phyloP scores from a whole-genome alignment of 257 asterid species.

The Nicotiana obtusifolia region DNA sequence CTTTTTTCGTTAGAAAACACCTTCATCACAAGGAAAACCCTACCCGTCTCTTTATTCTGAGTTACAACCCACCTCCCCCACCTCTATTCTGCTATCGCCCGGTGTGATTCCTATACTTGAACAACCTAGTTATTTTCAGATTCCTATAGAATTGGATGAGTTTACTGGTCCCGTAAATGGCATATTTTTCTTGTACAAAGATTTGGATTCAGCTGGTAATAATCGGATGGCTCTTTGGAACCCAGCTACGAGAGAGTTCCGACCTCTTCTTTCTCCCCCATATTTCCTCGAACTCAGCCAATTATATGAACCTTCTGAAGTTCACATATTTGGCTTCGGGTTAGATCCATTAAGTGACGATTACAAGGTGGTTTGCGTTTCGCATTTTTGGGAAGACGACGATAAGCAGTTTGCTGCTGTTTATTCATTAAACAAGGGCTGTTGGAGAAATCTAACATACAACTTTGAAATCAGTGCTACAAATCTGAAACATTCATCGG shows the following conservation, averaged over 20 bases:
- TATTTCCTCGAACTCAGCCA: neutral
- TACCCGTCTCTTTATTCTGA: neutral
- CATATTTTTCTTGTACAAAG: neutral
- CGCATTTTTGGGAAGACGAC: too few relatives aligned
- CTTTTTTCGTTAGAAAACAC: neutral
- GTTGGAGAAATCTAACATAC: too few relatives aligned
- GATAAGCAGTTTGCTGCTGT: too few relatives aligned
- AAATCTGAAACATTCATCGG: neutral
- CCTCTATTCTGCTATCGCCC: neutral
- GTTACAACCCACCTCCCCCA: too few relatives aligned
- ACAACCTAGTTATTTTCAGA: neutral
- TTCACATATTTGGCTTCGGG: too few relatives aligned
- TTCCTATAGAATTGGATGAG: neutral
- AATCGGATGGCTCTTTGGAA: neutral
- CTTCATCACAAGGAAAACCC: neutral
- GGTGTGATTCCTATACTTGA: neutral
- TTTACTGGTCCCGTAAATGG: neutral
- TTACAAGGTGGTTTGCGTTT: neutral
- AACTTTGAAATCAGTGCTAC: neutral
- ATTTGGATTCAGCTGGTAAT: neutral
- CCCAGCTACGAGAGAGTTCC: neutral
- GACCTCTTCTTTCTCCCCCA: neutral
- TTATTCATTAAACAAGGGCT: too few relatives aligned
- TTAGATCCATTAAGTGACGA: neutral
- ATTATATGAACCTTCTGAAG: too few relatives aligned